Percentiles rank a stretch among this genome's conserved stretches.
These are phyloP conservation scores for Trichoderma sp. DNA, from an alignment of 2,329 filamentous ascomycete species.

Conservation along the genomic window DNA sequence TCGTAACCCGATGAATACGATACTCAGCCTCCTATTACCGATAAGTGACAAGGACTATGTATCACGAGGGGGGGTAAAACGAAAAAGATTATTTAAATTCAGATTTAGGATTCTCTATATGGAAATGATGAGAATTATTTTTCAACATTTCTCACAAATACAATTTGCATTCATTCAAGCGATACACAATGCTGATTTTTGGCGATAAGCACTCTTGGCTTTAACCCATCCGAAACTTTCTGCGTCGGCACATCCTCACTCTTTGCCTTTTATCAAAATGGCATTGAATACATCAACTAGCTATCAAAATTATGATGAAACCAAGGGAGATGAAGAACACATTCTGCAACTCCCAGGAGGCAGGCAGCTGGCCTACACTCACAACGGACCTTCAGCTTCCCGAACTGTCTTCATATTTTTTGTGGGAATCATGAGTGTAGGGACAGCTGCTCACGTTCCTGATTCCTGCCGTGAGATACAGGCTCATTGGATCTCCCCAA, in stretches of 20 bases:
- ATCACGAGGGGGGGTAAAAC: background rate
- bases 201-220: too few relatives aligned
- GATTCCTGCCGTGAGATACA: background rate
- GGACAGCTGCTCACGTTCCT: slow-evolving; percentile 16
- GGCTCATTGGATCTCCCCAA: background rate
- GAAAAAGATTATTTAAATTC: background rate
- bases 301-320: background rate
- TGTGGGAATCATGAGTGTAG: slow-evolving; percentile 24
- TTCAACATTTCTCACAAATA: background rate
- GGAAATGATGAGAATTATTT: background rate
- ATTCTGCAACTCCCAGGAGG: slow-evolving; percentile 17
- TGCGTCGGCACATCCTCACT: too few relatives aligned
- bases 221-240: background rate
- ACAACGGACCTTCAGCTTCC: slow-evolving; percentile 23
- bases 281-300: background rate
- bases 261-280: background rate
- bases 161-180: background rate
- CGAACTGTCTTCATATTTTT: slow-evolving; percentile 26
- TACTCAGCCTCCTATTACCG: background rate
- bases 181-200: background rate
- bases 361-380: slow-evolving; percentile 25
- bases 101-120: background rate
- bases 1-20: background rate
- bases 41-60: background rate
- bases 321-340: background rate